phyloP scores from a whole-genome alignment of 306 rosid species.

The Corylus heterophylla region DNA sequence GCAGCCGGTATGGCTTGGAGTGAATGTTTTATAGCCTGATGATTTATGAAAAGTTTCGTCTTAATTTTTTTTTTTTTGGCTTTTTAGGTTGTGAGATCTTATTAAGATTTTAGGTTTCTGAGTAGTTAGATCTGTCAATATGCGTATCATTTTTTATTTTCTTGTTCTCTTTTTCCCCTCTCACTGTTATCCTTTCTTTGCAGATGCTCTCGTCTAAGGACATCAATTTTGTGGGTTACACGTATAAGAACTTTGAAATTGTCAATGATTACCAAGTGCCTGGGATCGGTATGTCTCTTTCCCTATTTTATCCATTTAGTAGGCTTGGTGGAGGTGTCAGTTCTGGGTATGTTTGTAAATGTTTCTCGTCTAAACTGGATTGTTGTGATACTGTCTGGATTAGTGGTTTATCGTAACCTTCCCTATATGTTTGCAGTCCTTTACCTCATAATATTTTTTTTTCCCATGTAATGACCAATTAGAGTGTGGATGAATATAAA shows the following conservation, averaged over 20 bases:
- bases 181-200: constrained; percentile 26
- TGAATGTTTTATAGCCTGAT: constrained; percentile 19
- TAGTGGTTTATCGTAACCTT: background rate
- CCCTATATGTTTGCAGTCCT: background rate
- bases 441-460: background rate
- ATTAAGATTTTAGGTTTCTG: constrained; percentile 4
- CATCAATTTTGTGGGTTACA: constrained; percentile 94
- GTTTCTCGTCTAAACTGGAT: background rate
- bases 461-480: background rate
- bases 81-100: constrained; percentile 3
- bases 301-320: constrained; percentile 16
- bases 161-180: constrained; percentile 12
- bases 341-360: constrained; percentile 7
- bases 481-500: background rate
- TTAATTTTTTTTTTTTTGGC: background rate
- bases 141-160: background rate
- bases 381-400: background rate
- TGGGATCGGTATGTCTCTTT: constrained; percentile 71
- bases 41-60: background rate
- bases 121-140: constrained; percentile 14
- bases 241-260: constrained; percentile 95
- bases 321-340: constrained; percentile 16
- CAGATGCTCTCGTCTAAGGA: constrained; percentile 99
- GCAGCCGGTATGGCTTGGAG: constrained; percentile 1
- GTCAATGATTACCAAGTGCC: constrained; percentile 96